These are phyloP conservation scores for Pythium grandisporangium DNA, from an alignment of 352 stramenopile genomes.

Conservation along the genomic window DNA sequence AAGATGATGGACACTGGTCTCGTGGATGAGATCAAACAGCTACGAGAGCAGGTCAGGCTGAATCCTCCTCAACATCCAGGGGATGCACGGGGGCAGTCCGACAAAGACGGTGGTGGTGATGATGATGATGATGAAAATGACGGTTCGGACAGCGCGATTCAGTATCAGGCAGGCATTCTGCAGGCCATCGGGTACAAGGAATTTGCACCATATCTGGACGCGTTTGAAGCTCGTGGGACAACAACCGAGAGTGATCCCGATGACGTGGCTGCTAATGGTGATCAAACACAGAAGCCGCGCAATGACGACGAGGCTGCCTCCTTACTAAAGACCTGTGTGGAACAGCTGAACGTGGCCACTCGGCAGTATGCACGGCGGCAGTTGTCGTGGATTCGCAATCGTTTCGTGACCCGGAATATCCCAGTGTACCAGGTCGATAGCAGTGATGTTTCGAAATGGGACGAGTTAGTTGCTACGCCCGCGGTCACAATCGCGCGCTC, in stretches of 20 bases:
- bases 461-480: conserved; percentile 35
- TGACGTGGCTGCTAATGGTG: conserved; percentile 5
- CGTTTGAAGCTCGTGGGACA: conserved; percentile 19
- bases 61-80: conserved; percentile 28
- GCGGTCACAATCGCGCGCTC: conserved; percentile 50
- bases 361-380: conserved; percentile 82
- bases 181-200: conserved; percentile 90
- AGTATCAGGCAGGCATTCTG: conserved; percentile 62
- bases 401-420: conserved; percentile 77
- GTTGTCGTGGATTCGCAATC: conserved; percentile 85
- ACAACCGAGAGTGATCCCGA: conserved; percentile 2
- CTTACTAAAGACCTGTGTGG: conserved; percentile 52
- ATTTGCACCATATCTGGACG: conserved; percentile 78
- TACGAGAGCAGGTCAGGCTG: conserved; percentile 36
- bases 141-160: background rate
- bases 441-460: conserved; percentile 59
- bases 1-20: conserved; percentile 76
- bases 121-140: conserved; percentile 13
- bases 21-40: conserved; percentile 60
- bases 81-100: too few species aligned
- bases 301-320: conserved; percentile 24
- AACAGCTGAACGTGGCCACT: conserved; percentile 72
- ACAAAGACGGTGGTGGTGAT: background rate
- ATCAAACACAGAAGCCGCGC: too few species aligned
- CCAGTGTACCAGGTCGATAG: conserved; percentile 82